Evolutionary conservation across 495 filamentous ascomycete species (phyloP), one percentile per base, ranked within the genome.

Genomic region (Xylaria acuta): DNA sequence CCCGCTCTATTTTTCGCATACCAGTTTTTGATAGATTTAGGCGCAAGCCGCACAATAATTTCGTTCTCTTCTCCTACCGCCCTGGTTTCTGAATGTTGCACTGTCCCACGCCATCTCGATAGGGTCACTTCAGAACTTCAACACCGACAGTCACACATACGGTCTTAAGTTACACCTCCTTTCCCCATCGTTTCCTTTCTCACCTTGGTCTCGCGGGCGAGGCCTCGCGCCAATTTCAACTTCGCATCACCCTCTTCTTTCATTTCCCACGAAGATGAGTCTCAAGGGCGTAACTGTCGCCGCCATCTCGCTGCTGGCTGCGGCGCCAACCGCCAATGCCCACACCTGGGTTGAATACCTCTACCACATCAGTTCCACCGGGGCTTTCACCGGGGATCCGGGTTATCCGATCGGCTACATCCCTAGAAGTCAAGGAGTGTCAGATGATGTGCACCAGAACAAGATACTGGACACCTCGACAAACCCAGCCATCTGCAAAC

Each of bases 301-400:
- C 63, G 76, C 76, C 49, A 60, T 75, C 43, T 51, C 75, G n/a
- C 66, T 83, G 16, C 73, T 83, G 63, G 76, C 85, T 27, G 77
- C 86, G 41, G 69, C 81, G 25, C 72, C 77, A 38, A 78, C 80
- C 45, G 76, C 82, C 34, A 70, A 73, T 54, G 91, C 86, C 32
- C 94, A 97, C 80, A 89, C 90, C 49, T 98, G 95, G 95, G 85
- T 94, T 20, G 93, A 97, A 77, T 80, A 90, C 70, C 80, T 94
- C 32, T 83, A 78, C n/a, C 86, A 89, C 40, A 90, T 98, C 81
- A 86, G 89, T 53, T 78, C 89, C 5, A 91, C 93, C 77, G 94
- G 93, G 45, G 88, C 86, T n/a, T 94, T 93, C 77, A 83, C 89
- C 4, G 93, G 93, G 32, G 73, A 79, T 4, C 81, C 86, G 7